Evolutionary conservation across 805 yeast species (phyloP), one percentile per base, ranked within the genome.

Genomic region (Monosporozyma unispora): DNA sequence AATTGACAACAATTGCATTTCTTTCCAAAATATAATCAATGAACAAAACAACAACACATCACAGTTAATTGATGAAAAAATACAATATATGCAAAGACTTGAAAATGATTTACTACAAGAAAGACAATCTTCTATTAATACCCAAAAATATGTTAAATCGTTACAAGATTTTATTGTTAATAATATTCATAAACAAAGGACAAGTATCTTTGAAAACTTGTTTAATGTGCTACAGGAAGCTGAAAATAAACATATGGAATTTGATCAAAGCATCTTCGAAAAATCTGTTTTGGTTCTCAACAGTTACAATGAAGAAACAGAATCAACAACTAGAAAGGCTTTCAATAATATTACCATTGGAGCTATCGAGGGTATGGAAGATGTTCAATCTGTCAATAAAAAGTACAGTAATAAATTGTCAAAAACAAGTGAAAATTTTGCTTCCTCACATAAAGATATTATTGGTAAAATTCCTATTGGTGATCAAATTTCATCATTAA

Each of bases 141-240:
- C 52, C 0, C 44, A 53, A 28, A 45, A 44, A n/a, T 46, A 52
- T 27, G 14, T 56, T n/a, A 31, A 46, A 18, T 16, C 31, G 2
- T 33, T 58, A 16, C 44, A 52, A 33, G 9, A 39, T 2, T 58
- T 52, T 44, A 54, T 55, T 16, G 16, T 53, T 19, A 50, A 50
- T 1, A 39, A 55, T 37, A 48, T 59, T 11, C 31, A 42, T 2
- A 46, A 39, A 29, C 53, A 55, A 16, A 49, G 61, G 19, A 31
- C 29, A 3, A 22, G 23, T 1, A 48, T 54, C 1, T 52, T 53
- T 37, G 11, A 46, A 3, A 31, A 41, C n/a, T 29, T 56, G 7
- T 22, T 48, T 9, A 19, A 44, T 14, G 28, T 54, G 4, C 25
- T 57, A 16, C 40, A 48, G 27, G 19, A 50, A 21, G 48, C 51